Percentiles rank a stretch among this genome's conserved stretches.
These are phyloP conservation scores for Herpotrichia juniperi DNA, from an alignment of 2,329 filamentous ascomycete genomes.

Conservation along the genomic window DNA sequence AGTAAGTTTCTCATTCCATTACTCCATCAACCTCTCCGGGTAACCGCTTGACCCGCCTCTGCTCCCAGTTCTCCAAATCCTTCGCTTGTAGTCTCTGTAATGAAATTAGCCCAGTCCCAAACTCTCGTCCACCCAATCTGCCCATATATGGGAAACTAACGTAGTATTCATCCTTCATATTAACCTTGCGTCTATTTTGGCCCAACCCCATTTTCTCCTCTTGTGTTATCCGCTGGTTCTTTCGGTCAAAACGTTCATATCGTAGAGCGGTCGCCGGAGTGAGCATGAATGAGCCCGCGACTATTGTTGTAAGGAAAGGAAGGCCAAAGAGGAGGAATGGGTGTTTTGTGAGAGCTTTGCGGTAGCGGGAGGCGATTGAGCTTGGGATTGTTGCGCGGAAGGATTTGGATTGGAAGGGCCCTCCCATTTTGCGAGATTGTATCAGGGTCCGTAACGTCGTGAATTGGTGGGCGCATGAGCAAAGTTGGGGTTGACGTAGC, in stretches of 20 bases:
- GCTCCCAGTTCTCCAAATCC: constrained; percentile 95
- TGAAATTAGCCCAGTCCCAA: constrained; percentile 14
- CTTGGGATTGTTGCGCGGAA: constrained; percentile 63
- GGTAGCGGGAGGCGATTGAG: constrained; percentile 77
- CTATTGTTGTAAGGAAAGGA: constrained; percentile 87
- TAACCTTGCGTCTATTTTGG: constrained; percentile 71
- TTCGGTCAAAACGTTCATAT: constrained; percentile 91
- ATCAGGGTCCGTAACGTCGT: not conserved
- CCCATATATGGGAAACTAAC: constrained; percentile 58
- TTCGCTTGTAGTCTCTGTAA: constrained; percentile 78
- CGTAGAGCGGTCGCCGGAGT: constrained; percentile 92
- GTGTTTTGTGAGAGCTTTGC: constrained; percentile 73
- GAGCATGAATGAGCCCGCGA: constrained; percentile 90
- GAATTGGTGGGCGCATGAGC: not conserved
- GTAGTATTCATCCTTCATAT: constrained; percentile 86
- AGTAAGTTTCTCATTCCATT: constrained; percentile 51
- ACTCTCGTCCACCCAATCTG: not conserved
- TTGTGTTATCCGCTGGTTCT: constrained; percentile 81
- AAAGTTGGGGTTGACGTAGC: not conserved
- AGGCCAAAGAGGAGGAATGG: constrained; percentile 94
- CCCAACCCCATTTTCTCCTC: constrained; percentile 87
- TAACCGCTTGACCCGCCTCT: constrained; percentile 88
- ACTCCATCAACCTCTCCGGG: constrained; percentile 89
- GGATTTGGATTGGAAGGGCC: constrained; percentile 66
- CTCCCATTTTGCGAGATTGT: not conserved